Percentiles rank a stretch among this genome's conserved stretches.
Evolutionary conservation across 1,284 basidiomycete species (phyloP).

Genomic region (Ustilago tritici): DNA sequence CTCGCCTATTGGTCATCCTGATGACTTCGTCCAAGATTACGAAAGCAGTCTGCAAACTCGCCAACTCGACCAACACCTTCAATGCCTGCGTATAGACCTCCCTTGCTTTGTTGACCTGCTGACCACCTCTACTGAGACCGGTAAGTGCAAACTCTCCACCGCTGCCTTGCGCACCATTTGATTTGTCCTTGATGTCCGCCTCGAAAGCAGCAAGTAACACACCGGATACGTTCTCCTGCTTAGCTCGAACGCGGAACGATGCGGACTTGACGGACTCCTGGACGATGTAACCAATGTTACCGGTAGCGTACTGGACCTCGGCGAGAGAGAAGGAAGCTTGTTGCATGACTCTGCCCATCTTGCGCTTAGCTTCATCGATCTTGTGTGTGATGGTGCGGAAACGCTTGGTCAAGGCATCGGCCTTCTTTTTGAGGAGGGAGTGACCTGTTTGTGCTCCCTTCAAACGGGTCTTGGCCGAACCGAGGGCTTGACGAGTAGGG

Average conservation of each 20-base stretch:
- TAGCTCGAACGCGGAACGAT: constrained; percentile 90
- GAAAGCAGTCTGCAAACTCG: constrained; percentile 92
- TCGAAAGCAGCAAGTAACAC: constrained; percentile 95
- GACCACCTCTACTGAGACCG: constrained; percentile 96
- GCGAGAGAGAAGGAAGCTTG: constrained; percentile 97
- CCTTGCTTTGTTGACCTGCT: constrained; percentile 91
- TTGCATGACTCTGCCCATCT: constrained; percentile 99
- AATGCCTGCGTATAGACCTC: constrained; percentile 98
- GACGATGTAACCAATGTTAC: constrained; percentile 84
- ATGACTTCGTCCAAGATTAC: constrained; percentile 99
- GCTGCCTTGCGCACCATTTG: constrained; percentile 20
- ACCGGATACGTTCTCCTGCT: constrained; percentile 98
- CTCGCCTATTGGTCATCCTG: constrained; percentile 94
- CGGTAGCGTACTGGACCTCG: constrained; percentile 94
- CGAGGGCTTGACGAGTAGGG: constrained; percentile 77
- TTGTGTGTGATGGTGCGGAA: constrained; percentile 77
- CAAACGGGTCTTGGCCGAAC: constrained; percentile 89
- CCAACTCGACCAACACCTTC: constrained; percentile 95
- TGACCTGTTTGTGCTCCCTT: constrained; percentile 98
- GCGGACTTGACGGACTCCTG: constrained; percentile 77
- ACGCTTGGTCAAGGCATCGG: constrained; percentile 91
- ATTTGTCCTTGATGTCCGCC: constrained; percentile 43
- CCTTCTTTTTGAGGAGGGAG: constrained; percentile 95
- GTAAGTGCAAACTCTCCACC: constrained; percentile 88
- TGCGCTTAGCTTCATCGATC: constrained; percentile 93